Conservation (phyloP, 164 flowering plant species). For the Macadamia integrifolia region DNA sequence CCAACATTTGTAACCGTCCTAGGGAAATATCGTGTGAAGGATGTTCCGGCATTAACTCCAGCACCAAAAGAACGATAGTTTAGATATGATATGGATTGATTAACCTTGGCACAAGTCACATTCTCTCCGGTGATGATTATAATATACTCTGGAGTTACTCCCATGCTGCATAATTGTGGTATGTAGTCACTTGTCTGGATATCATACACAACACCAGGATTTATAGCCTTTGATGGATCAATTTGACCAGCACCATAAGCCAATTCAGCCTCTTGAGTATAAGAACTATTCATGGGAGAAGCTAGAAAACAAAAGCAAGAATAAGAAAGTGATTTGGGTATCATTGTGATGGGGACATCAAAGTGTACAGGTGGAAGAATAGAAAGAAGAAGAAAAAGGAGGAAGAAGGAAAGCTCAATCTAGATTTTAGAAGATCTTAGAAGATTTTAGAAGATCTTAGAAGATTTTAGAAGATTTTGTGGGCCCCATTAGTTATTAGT, state of each 20-base stretch:
- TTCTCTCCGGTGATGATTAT: too few species aligned
- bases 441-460: too few species aligned
- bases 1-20: conserved; percentile 30
- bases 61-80: conserved; percentile 20
- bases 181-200: not conserved
- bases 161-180: not conserved
- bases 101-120: too few species aligned
- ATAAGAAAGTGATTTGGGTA: not conserved
- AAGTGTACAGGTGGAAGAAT: too few species aligned
- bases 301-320: not conserved
- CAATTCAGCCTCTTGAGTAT: not conserved
- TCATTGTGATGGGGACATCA: too few species aligned
- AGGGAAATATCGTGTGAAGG: conserved; percentile 2
- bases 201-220: not conserved
- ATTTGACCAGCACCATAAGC: not conserved
- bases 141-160: not conserved
- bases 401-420: too few species aligned
- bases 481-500: too few species aligned
- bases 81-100: not conserved
- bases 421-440: too few species aligned
- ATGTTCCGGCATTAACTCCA: not conserved
- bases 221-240: not conserved
- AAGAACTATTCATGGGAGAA: not conserved
- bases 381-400: too few species aligned
- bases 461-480: too few species aligned